Evolutionary conservation across 768 basidiomycete genomes (phyloP).

Genomic region (Hysterangium stoloniferum): DNA sequence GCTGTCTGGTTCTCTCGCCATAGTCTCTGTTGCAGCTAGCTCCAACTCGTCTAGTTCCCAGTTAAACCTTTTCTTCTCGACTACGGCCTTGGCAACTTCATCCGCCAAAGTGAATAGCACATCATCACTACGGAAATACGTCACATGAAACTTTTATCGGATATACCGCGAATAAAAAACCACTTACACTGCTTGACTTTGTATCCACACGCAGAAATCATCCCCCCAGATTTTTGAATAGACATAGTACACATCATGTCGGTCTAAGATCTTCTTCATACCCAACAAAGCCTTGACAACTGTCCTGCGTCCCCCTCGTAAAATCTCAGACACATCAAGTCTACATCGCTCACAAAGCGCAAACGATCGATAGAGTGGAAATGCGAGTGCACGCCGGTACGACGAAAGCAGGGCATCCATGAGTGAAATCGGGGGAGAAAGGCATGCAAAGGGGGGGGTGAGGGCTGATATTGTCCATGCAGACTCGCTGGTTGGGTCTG

Average conservation of each 20-base stretch:
- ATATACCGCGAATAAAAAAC: background rate
- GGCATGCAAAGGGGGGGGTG: slow-evolving; percentile 72
- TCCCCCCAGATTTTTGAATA: slow-evolving; percentile 84
- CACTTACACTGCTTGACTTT: slow-evolving; percentile 61
- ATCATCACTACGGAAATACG: slow-evolving; percentile 43
- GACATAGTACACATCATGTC: slow-evolving; percentile 82
- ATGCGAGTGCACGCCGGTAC: slow-evolving; percentile 67
- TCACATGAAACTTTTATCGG: background rate
- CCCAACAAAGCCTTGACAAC: slow-evolving; percentile 62
- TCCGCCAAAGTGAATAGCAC: slow-evolving; percentile 39
- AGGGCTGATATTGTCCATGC: slow-evolving; percentile 77
- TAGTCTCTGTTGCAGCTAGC: slow-evolving; percentile 35
- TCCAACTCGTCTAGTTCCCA: slow-evolving; percentile 72
- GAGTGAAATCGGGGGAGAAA: slow-evolving; percentile 52
- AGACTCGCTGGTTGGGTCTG: slow-evolving; percentile 81
- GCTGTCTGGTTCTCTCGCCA: slow-evolving; percentile 47
- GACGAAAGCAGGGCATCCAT: slow-evolving; percentile 25
- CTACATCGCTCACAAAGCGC: slow-evolving; percentile 61
- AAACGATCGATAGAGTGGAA: slow-evolving; percentile 77
- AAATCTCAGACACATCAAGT: slow-evolving; percentile 49
- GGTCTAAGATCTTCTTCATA: slow-evolving; percentile 67
- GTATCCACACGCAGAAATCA: slow-evolving; percentile 78
- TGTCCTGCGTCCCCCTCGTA: slow-evolving; percentile 53
- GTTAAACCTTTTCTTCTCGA: slow-evolving; percentile 51
- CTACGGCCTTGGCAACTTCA: slow-evolving; percentile 29